Conservation (phyloP, 768 basidiomycete species). For the Boletus fagicola region DNA sequence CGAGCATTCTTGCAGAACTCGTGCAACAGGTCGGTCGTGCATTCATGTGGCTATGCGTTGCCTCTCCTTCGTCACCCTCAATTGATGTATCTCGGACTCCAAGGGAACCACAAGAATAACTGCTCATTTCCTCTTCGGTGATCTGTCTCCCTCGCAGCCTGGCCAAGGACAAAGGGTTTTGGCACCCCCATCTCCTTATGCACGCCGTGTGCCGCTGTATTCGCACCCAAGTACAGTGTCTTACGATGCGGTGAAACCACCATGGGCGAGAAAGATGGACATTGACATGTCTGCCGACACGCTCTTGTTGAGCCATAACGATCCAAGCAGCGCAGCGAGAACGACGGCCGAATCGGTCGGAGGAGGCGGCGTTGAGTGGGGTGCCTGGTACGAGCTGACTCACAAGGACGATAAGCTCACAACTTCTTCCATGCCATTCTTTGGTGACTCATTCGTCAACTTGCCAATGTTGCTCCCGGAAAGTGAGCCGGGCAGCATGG, state of each 20-base stretch:
- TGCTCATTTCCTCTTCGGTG: slow-evolving; percentile 56
- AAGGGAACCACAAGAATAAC: slow-evolving; percentile 49
- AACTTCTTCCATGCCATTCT: slow-evolving; percentile 49
- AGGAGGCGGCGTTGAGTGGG: slow-evolving; percentile 57
- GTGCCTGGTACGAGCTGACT: slow-evolving; percentile 48
- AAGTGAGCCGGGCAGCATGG: slow-evolving; percentile 37
- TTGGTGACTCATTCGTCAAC: slow-evolving; percentile 54
- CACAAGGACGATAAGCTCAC: slow-evolving; percentile 49
- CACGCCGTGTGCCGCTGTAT: slow-evolving; percentile 56
- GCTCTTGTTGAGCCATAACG: slow-evolving; percentile 40
- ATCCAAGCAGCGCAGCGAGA: slow-evolving; percentile 36
- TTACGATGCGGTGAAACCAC: slow-evolving; percentile 18
- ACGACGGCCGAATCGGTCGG: slow-evolving; percentile 43
- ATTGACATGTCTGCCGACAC: slow-evolving; percentile 42
- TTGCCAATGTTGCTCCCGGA: slow-evolving; percentile 47
- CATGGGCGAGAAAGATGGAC: slow-evolving; percentile 38
- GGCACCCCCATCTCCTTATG: slow-evolving; percentile 53
- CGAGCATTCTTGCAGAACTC: slow-evolving; percentile 58
- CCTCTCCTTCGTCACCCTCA: not conserved
- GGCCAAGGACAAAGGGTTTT: slow-evolving; percentile 27
- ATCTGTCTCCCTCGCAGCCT: slow-evolving; percentile 37
- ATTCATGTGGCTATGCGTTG: not conserved
- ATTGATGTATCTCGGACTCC: not conserved
- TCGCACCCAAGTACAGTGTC: slow-evolving; percentile 47
- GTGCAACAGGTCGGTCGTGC: slow-evolving; percentile 48